Evolutionary conservation across 2,329 filamentous ascomycete species (phyloP), one percentile per base, ranked within the genome.

Genomic region (Dactylellina haptotyla): DNA sequence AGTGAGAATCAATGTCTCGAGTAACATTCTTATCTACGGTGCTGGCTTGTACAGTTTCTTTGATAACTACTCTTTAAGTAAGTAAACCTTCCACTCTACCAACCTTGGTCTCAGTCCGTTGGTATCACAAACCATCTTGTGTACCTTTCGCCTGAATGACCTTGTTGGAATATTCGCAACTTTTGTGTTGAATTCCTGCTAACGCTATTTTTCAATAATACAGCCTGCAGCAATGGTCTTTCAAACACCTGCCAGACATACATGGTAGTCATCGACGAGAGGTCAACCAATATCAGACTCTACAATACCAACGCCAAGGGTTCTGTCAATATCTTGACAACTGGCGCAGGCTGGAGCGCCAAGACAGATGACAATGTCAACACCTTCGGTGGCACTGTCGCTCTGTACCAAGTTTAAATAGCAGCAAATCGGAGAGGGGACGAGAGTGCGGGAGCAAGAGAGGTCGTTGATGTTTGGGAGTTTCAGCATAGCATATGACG

Each of bases 31-130:
- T 32, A 75, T 80, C 37, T 79, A 81, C 45, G 80, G 79, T 5
- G 78, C 79, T 20, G 80, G 77, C 0, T 76, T 80, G 61, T 81
- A 80, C 80, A 78, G 77, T 25, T 81, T 81, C 61, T 81, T 79
- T 76, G 79, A 81, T 10, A 67, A 73, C 23, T 73, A 73, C 28
- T 12, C 4, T 0, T 54, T 66, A 39, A 43, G 69, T 73, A 67
- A 59, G 69, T 56, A n/a, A n/a, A n/a, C n/a, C n/a, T n/a, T n/a
- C n/a, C n/a, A n/a, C n/a, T n/a, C n/a, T n/a, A n/a, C n/a, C n/a
- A n/a, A n/a, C n/a, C n/a, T n/a, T n/a, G n/a, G n/a, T n/a, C n/a
- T n/a, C n/a, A n/a, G n/a, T n/a, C n/a, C n/a, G n/a, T n/a, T n/a
- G n/a, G n/a, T n/a, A n/a, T n/a, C n/a, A n/a, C n/a, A n/a, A n/a